Percentiles rank a stretch among this genome's conserved stretches.
Evolutionary conservation across 1,284 basidiomycete genomes (phyloP).

Genomic region (Veloporphyrellus conicus): DNA sequence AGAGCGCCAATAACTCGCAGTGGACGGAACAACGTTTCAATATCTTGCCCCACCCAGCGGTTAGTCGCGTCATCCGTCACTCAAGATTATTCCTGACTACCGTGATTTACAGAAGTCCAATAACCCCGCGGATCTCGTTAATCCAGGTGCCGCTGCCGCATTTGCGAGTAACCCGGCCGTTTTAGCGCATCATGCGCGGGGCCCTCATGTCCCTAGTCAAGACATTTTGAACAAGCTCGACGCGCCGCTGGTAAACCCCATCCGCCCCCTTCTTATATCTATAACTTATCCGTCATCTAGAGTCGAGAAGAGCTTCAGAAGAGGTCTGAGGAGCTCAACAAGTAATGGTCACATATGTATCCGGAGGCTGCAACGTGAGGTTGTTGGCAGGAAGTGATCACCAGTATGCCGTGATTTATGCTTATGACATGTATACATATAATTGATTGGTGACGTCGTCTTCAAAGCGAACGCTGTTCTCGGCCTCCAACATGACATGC

Average conservation of each 20-base stretch:
- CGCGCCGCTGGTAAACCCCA: slow-evolving; percentile 29
- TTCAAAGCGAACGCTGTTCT: too few species aligned
- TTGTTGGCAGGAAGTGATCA: too few species aligned
- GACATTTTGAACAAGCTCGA: slow-evolving; percentile 31
- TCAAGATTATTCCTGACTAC: neutral
- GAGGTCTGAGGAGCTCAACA: slow-evolving; percentile 29
- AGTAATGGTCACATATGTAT: slow-evolving; percentile 8
- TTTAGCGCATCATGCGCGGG: slow-evolving; percentile 42
- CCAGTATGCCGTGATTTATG: too few species aligned
- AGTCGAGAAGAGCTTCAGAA: slow-evolving; percentile 29
- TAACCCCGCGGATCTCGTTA: slow-evolving; percentile 43
- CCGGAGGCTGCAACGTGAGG: too few species aligned
- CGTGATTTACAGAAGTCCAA: slow-evolving; percentile 41
- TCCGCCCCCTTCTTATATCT: neutral
- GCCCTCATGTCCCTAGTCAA: slow-evolving; percentile 39
- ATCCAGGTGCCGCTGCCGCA: slow-evolving; percentile 36
- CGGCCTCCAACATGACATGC: too few species aligned
- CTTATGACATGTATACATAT: too few species aligned
- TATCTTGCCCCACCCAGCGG: slow-evolving; percentile 50
- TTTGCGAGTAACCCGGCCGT: slow-evolving; percentile 30
- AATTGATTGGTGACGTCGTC: too few species aligned
- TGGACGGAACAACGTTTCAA: slow-evolving; percentile 36
- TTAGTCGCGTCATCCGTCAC: slow-evolving; percentile 24
- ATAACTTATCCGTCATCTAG: slow-evolving; percentile 9
- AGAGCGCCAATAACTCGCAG: slow-evolving; percentile 4